These are phyloP conservation scores for Cubamyces sp. DNA, from an alignment of 768 basidiomycete genomes.

Conservation along the genomic window DNA sequence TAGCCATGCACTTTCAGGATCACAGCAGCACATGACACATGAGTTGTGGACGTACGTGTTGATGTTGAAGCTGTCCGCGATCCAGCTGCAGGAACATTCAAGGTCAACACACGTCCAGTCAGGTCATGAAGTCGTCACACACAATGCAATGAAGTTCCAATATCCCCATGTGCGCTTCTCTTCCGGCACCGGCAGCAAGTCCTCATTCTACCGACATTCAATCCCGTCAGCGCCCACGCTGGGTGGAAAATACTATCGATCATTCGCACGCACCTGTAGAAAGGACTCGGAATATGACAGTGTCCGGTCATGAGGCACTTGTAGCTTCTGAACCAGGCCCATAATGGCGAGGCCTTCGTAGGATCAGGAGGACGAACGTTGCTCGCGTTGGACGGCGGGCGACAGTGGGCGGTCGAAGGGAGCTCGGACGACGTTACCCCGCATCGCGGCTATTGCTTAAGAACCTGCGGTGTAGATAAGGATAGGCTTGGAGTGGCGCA, in stretches of 20 bases:
- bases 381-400: background rate
- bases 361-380: too few species aligned
- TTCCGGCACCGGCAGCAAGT: constrained; percentile 67
- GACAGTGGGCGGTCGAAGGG: background rate
- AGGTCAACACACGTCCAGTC: constrained; percentile 5
- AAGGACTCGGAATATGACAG: constrained; percentile 60
- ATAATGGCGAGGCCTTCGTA: constrained; percentile 21
- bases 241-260: constrained; percentile 17
- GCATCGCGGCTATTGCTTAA: constrained; percentile 13
- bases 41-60: constrained; percentile 56
- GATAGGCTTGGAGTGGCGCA: background rate
- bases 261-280: constrained; percentile 49
- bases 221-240: background rate
- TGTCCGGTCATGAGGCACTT: constrained; percentile 57
- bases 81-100: constrained; percentile 55
- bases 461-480: constrained; percentile 10
- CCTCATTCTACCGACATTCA: constrained; percentile 59
- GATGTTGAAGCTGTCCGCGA: constrained; percentile 80
- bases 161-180: constrained; percentile 67
- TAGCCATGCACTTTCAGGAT: constrained; percentile 27
- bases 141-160: constrained; percentile 72
- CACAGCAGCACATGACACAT: too few species aligned
- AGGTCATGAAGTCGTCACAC: constrained; percentile 27
- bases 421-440: constrained; percentile 1
- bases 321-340: constrained; percentile 40